Conservation (phyloP, 495 filamentous ascomycete species). For the Daldinia bambusicola region DNA sequence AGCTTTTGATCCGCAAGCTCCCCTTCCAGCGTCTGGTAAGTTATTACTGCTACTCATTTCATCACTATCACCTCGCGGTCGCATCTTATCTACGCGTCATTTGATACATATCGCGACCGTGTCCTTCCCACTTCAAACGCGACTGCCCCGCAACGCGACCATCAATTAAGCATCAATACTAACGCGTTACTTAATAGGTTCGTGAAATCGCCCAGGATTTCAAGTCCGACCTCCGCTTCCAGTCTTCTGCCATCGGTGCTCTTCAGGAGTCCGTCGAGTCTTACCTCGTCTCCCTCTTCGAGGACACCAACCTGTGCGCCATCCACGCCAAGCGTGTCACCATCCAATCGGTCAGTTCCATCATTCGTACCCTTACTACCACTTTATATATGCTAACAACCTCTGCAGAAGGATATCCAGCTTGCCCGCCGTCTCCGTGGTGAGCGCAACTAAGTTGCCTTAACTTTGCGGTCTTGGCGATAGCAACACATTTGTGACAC, state of each 20-base stretch:
- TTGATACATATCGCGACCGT: neutral
- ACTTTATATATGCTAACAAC: constrained; percentile 52
- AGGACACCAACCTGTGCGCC: constrained; percentile 99
- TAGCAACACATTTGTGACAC: constrained; percentile 6
- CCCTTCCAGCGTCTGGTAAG: constrained; percentile 97
- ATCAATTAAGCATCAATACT: constrained; percentile 37
- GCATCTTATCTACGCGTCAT: constrained; percentile 8
- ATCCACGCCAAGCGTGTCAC: constrained; percentile 99
- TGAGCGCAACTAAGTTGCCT: constrained; percentile 73
- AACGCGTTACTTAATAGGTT: constrained; percentile 60
- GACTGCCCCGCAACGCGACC: constrained; percentile 20
- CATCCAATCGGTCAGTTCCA: constrained; percentile 71
- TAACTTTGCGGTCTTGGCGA: constrained; percentile 28
- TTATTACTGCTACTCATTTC: constrained; percentile 15
- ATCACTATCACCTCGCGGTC: neutral
- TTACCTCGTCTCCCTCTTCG: constrained; percentile 99
- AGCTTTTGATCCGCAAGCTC: constrained; percentile 99
- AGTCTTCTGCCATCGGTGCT: constrained; percentile 99
- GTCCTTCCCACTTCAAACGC: constrained; percentile 9
- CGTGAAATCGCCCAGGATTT: constrained; percentile 99
- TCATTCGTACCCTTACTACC: neutral
- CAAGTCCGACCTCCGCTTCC: constrained; percentile 99
- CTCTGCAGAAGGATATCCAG: constrained; percentile 87
- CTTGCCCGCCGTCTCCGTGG: constrained; percentile 96
- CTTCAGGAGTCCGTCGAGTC: constrained; percentile 99